A percentile compares a stretch with the other conserved stretches of the same genome.
These are phyloP conservation scores for Vitellaria paradoxa DNA, from an alignment of 179 eudicot species.

Conservation along the genomic window DNA sequence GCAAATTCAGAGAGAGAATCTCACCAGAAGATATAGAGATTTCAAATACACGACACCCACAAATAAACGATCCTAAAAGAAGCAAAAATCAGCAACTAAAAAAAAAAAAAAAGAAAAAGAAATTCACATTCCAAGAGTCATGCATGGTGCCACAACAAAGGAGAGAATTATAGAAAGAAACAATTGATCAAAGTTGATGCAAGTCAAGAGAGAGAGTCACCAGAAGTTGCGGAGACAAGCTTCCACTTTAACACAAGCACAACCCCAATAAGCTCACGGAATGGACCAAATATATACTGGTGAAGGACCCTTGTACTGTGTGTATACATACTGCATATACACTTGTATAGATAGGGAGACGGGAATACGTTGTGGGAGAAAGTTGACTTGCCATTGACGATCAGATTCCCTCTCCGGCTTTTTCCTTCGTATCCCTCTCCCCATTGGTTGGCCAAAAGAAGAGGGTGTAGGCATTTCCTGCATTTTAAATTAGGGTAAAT, in stretches of 20 bases:
- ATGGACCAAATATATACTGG: background rate
- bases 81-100: background rate
- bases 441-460: background rate
- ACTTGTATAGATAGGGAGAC: background rate
- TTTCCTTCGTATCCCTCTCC: background rate
- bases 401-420: background rate
- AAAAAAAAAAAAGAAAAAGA: too few relatives aligned
- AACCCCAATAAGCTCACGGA: background rate
- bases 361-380: background rate
- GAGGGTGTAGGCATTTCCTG: too few relatives aligned
- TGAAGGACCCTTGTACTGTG: background rate
- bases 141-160: background rate
- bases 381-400: constrained; percentile 1
- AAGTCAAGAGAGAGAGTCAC: background rate
- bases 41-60: too few relatives aligned
- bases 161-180: background rate
- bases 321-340: background rate
- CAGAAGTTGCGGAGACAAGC: background rate
- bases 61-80: background rate
- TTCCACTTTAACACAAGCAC: background rate
- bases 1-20: too few relatives aligned
- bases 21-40: too few relatives aligned
- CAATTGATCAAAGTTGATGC: background rate
- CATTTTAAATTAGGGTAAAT: too few relatives aligned
- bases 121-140: background rate